Evolutionary conservation across 768 basidiomycete genomes (phyloP).

Genomic region (Suillus spraguei): DNA sequence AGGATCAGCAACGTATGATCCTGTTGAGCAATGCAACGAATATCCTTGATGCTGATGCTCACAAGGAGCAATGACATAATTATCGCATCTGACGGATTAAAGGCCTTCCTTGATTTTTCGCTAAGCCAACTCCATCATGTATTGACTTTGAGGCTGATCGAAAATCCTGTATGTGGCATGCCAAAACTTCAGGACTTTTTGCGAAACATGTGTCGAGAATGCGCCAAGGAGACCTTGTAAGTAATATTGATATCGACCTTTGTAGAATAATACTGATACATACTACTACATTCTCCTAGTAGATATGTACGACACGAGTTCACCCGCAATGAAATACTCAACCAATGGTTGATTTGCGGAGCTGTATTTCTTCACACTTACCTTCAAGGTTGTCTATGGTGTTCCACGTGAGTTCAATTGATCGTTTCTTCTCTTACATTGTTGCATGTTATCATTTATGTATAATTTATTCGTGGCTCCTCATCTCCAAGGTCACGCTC

Average conservation of each 20-base stretch:
- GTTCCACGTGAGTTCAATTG: constrained; percentile 1
- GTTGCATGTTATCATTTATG: constrained; percentile 1
- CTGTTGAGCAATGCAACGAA: not conserved
- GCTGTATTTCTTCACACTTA: not conserved
- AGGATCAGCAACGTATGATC: not conserved
- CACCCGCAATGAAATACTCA: not conserved
- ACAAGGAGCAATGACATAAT: not conserved
- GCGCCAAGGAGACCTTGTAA: constrained; percentile 14
- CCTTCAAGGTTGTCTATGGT: not conserved
- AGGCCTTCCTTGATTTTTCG: constrained; percentile 31
- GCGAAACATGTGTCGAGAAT: constrained; percentile 24
- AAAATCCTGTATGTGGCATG: constrained; percentile 32
- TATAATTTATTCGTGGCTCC: not conserved
- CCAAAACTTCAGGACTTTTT: constrained; percentile 32
- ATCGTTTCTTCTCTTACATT: not conserved
- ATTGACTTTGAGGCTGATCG: constrained; percentile 29
- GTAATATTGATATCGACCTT: constrained; percentile 24
- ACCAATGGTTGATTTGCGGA: not conserved
- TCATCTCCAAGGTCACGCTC: constrained; percentile 6
- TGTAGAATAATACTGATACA: constrained; percentile 22
- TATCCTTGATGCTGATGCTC: not conserved
- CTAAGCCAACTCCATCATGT: constrained; percentile 23
- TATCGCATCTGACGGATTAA: constrained; percentile 11
- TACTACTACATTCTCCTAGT: constrained; percentile 15
- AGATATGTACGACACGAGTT: not conserved